Conservation (phyloP, 2,329 filamentous ascomycete species). For the Aspergillus chevalieri region DNA sequence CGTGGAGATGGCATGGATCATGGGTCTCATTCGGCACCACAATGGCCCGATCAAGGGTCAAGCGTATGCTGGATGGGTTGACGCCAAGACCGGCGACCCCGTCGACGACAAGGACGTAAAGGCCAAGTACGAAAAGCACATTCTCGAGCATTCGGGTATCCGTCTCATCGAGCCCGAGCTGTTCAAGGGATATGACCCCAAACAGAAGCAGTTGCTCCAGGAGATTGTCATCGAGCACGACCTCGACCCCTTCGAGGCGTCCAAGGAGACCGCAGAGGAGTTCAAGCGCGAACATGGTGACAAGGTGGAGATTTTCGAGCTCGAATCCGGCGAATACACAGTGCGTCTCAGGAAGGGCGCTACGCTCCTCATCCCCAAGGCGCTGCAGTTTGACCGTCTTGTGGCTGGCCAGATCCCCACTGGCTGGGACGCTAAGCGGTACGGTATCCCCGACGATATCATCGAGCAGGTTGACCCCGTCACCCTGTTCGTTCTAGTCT, state of each 20-base stretch:
- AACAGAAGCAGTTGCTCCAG: slow-evolving; percentile 96
- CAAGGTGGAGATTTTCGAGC: slow-evolving; percentile 95
- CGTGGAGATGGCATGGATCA: slow-evolving; percentile 99
- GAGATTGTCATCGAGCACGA: slow-evolving; percentile 97
- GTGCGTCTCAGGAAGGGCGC: slow-evolving; percentile 95
- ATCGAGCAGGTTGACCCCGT: slow-evolving; percentile 96
- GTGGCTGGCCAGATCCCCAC: slow-evolving; percentile 96
- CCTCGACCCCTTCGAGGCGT: slow-evolving; percentile 91
- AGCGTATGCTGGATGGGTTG: slow-evolving; percentile 93
- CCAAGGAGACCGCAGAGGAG: slow-evolving; percentile 94
- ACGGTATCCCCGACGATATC: slow-evolving; percentile 95
- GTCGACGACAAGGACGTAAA: slow-evolving; percentile 99
- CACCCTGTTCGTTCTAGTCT: slow-evolving; percentile 89
- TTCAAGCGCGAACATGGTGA: slow-evolving; percentile 97
- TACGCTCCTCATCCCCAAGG: slow-evolving; percentile 91
- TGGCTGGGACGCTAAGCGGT: slow-evolving; percentile 93
- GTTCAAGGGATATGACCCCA: slow-evolving; percentile 93
- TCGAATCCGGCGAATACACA: slow-evolving; percentile 90
- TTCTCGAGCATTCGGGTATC: slow-evolving; percentile 94
- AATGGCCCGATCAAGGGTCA: slow-evolving; percentile 94
- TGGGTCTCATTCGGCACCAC: slow-evolving; percentile 98
- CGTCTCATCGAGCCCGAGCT: slow-evolving; percentile 96
- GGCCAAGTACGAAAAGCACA: slow-evolving; percentile 92
- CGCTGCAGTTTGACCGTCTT: slow-evolving; percentile 90
- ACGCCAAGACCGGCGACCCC: slow-evolving; percentile 86